A percentile compares a stretch with the other conserved stretches of the same genome.
phyloP scores from a whole-genome alignment of 441 rosid species.

The Breynia disticha region DNA sequence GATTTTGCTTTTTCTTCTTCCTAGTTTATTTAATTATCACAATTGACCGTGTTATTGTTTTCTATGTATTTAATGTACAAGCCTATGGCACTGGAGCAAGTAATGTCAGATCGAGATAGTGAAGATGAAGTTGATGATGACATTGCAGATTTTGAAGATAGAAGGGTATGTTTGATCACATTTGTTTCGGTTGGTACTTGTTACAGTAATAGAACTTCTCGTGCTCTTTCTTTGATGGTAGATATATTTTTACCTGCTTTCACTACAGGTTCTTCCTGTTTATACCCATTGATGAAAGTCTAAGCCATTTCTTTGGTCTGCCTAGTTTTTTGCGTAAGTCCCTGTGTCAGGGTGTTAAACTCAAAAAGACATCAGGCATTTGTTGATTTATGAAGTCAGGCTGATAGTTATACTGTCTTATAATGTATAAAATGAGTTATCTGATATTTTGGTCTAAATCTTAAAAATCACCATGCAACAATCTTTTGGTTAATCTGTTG shows the following conservation, averaged over 20 bases:
- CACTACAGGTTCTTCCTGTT: too few species aligned
- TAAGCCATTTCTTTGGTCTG: too few species aligned
- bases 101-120: slow-evolving; percentile 80
- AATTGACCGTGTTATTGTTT: not conserved
- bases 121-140: slow-evolving; percentile 99
- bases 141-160: slow-evolving; percentile 96
- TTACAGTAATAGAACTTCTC: not conserved
- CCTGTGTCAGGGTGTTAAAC: too few species aligned
- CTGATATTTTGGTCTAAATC: too few species aligned
- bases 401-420: too few species aligned
- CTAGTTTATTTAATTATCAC: not conserved
- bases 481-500: too few species aligned
- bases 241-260: not conserved
- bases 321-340: too few species aligned
- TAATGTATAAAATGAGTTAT: too few species aligned
- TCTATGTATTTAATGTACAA: slow-evolving; percentile 17
- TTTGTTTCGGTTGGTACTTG: not conserved
- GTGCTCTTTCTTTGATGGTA: not conserved
- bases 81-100: slow-evolving; percentile 93
- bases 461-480: too few species aligned
- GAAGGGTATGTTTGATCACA: slow-evolving; percentile 52
- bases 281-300: too few species aligned
- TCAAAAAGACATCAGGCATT: too few species aligned
- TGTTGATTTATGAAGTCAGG: too few species aligned
- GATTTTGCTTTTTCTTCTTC: not conserved